phyloP scores from a whole-genome alignment of 257 asterid genomes.

The Paulownia fortunei region DNA sequence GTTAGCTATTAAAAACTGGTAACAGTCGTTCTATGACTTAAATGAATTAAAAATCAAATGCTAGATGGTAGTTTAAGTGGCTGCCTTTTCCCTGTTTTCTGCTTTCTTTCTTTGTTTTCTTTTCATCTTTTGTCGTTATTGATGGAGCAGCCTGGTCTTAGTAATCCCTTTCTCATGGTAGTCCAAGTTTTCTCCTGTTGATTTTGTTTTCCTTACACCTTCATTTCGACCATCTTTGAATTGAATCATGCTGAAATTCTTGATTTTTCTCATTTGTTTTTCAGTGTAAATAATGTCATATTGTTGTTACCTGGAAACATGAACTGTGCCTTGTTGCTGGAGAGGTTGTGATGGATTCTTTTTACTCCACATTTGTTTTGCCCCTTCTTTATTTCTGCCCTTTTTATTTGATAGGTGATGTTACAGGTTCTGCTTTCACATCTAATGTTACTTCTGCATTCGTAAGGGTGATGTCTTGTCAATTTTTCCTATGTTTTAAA shows the following conservation, averaged over 20 bases:
- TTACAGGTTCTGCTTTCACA: background rate
- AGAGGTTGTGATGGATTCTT: background rate
- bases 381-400: background rate
- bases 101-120: background rate
- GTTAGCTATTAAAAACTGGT: background rate
- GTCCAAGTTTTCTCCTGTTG: background rate
- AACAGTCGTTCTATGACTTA: background rate
- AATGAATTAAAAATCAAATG: conserved; percentile 1
- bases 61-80: conserved; percentile 5
- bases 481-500: background rate
- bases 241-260: background rate
- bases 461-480: background rate
- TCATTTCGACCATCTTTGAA: background rate
- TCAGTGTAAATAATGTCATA: background rate
- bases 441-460: background rate
- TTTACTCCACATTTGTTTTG: background rate
- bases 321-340: background rate
- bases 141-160: background rate
- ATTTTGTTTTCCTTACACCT: background rate
- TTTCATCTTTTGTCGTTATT: background rate
- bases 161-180: background rate
- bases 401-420: background rate
- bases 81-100: conserved; percentile 9
- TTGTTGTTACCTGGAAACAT: background rate
- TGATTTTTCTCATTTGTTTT: background rate